A percentile compares a stretch with the other conserved stretches of the same genome.
phyloP scores from a whole-genome alignment of 2,329 filamentous ascomycete genomes.

The Xylariaceae sp. region DNA sequence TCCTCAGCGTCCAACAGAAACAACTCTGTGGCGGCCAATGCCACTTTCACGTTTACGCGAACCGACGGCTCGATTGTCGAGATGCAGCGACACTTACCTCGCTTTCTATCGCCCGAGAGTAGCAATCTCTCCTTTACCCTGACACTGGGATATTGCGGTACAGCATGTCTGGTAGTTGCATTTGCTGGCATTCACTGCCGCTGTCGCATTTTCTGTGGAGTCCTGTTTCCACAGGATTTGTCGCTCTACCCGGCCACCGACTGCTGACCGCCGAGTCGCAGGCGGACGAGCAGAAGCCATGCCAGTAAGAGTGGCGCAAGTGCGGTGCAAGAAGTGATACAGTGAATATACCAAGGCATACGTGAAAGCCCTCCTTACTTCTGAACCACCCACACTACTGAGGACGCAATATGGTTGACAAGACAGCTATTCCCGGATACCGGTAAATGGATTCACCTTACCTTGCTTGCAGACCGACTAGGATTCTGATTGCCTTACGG shows the following conservation, averaged over 20 bases:
- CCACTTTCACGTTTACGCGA: not conserved
- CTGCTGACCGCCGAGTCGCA: constrained; percentile 11
- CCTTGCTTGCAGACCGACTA: constrained; percentile 11
- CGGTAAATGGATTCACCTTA: constrained; percentile 14
- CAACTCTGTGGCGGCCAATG: constrained; percentile 19
- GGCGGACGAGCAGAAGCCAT: not conserved
- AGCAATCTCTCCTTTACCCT: constrained; percentile 22
- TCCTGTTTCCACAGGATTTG: constrained; percentile 6
- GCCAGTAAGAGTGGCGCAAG: not conserved
- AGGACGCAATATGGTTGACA: constrained; percentile 4
- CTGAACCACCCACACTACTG: not conserved
- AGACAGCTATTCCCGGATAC: constrained; percentile 15
- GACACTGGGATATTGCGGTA: constrained; percentile 23
- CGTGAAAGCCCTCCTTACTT: constrained; percentile 8
- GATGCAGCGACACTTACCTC: constrained; percentile 4
- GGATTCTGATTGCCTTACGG: constrained; percentile 16
- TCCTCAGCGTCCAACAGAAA: constrained; percentile 13
- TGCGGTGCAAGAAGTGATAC: constrained; percentile 1
- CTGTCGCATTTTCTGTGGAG: constrained; percentile 25
- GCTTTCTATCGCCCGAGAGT: not conserved
- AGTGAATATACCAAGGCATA: not conserved
- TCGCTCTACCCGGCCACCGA: constrained; percentile 11
- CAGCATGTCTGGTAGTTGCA: constrained; percentile 26
- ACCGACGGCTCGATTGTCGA: constrained; percentile 5
- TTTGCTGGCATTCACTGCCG: constrained; percentile 29